Base-by-base conservation (phyloP, 805 yeast genomes). In the Schwanniomyces occidentalis region DNA sequence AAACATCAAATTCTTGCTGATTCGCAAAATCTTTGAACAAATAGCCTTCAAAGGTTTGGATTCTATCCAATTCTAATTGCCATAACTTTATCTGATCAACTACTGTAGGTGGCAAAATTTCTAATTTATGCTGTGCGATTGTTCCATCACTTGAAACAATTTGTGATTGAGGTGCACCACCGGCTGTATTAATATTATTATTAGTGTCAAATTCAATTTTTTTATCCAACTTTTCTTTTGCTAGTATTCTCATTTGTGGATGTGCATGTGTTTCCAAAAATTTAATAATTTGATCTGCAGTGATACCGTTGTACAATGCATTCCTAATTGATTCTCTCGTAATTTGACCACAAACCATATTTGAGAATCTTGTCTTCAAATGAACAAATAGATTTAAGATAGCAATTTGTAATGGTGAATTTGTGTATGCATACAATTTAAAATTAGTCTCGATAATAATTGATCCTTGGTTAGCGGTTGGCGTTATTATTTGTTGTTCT, bases 41-140 rank as follows among this genome's bases (percentile, higher is more conserved):
- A 40, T 82, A 89, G 0, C 99, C 99, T 18, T 82, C 87, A 32
- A 79, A 85, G 1, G 93, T 77, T 47, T 85, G 81, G 45, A 93
- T 86, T 61, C 99, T 76, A 58, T 93, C 98, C 64, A 90, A 63
- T 56, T 93, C 99, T 41, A 93, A 69, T 65, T 93, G 98, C 99
- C 99, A 93, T 34, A 93, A 70, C 54, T 81, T 82, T 48, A 93
- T 86, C 58, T 93, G 99, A 61, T 93, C 99, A 1, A 87, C 85
- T n/a, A 93, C 95, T 0, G 96, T 93, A 0, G 98, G 96, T 3
- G 98, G 98, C 5, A 85, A 57, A 8, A 93, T 66, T 52, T 82
- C 81, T 39, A 80, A 49, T 43, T 74, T 55, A 45, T 79, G 75
- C 42, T 73, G 73, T 6, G 72, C 61, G 9, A 64, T 65, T 15